These are phyloP conservation scores for Arthrobotrys entomopaga DNA, from an alignment of 2,329 filamentous ascomycete genomes.

Conservation along the genomic window DNA sequence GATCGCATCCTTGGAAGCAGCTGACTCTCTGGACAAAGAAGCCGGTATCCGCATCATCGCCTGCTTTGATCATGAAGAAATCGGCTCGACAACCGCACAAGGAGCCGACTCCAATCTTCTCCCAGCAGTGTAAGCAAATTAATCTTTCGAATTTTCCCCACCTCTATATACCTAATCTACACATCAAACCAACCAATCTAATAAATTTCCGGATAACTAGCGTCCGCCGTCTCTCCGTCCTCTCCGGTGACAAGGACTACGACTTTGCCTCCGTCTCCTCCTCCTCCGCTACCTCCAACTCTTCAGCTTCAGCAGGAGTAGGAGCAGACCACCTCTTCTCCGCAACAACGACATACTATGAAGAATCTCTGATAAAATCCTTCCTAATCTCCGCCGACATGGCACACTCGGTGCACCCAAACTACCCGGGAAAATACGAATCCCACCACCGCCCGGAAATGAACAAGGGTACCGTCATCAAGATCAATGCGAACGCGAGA, in stretches of 20 bases:
- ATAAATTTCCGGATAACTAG: neutral
- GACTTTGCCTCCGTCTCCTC: slow-evolving; percentile 67
- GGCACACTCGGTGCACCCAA: slow-evolving; percentile 95
- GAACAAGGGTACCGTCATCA: slow-evolving; percentile 96
- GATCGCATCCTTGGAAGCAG: slow-evolving; percentile 77
- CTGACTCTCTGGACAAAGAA: slow-evolving; percentile 76
- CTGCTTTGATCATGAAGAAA: slow-evolving; percentile 97
- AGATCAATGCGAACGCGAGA: slow-evolving; percentile 96
- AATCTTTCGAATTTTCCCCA: no score
- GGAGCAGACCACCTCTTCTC: slow-evolving; percentile 43
- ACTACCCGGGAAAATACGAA: slow-evolving; percentile 93
- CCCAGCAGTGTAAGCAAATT: slow-evolving; percentile 73
- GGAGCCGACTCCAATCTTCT: slow-evolving; percentile 93
- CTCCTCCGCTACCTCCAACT: slow-evolving; percentile 68
- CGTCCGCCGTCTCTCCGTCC: slow-evolving; percentile 82
- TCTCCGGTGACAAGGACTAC: slow-evolving; percentile 75
- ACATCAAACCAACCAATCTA: no score
- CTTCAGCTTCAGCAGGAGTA: slow-evolving; percentile 2
- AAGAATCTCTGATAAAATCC: slow-evolving; percentile 88
- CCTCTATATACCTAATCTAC: neutral
- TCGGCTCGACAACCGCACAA: slow-evolving; percentile 90
- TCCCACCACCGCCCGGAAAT: slow-evolving; percentile 88
- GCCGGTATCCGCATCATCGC: slow-evolving; percentile 87
- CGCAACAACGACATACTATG: slow-evolving; percentile 78
- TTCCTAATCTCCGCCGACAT: slow-evolving; percentile 97